Evolutionary conservation across 768 basidiomycete species (phyloP).

Genomic region (Paxillus rubicundulus): DNA sequence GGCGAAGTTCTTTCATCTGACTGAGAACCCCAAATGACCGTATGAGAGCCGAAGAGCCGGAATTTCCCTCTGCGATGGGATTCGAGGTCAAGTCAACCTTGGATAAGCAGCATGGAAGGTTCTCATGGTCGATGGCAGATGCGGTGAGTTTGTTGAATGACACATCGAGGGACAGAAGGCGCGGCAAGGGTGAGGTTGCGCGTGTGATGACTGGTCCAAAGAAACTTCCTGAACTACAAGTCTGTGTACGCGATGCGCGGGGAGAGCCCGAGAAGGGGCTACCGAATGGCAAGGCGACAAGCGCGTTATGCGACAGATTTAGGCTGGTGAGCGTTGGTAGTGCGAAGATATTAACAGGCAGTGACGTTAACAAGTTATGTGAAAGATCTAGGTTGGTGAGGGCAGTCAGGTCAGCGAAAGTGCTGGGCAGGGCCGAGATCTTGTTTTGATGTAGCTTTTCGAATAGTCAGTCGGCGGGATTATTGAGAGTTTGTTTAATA

Average conservation of each 20-base stretch:
- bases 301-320: constrained; percentile 69
- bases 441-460: constrained; percentile 74
- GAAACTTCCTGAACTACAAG: constrained; percentile 48
- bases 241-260: constrained; percentile 22
- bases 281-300: constrained; percentile 60
- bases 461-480: background rate
- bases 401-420: constrained; percentile 65
- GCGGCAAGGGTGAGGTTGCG: constrained; percentile 62
- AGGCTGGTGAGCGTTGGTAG: constrained; percentile 65
- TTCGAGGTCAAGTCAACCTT: constrained; percentile 68
- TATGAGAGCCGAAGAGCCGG: constrained; percentile 35
- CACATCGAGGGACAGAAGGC: constrained; percentile 58
- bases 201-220: constrained; percentile 63
- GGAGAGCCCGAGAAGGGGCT: constrained; percentile 46
- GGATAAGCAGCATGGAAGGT: constrained; percentile 51
- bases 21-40: constrained; percentile 45
- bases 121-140: constrained; percentile 47
- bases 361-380: constrained; percentile 59
- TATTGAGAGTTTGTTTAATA: background rate
- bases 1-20: constrained; percentile 54
- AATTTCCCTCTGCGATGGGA: constrained; percentile 49
- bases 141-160: constrained; percentile 67
- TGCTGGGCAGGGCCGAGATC: constrained; percentile 56
- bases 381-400: constrained; percentile 73
- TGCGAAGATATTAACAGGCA: constrained; percentile 64